Evolutionary conservation across 306 rosid species (phyloP).

Genomic region (Hippophae gyantsensis): DNA sequence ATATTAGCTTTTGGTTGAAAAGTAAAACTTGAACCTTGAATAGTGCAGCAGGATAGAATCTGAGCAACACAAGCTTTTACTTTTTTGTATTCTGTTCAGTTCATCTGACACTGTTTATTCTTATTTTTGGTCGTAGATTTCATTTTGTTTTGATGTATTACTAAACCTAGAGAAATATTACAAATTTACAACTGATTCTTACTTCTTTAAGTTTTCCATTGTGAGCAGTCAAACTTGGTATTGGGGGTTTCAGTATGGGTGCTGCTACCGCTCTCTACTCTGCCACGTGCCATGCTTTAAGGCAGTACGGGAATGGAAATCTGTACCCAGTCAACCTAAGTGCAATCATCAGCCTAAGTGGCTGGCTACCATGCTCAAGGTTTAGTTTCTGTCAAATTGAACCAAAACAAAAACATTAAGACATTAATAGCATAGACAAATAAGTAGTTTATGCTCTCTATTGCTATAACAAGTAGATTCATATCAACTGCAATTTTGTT

Average conservation of each 20-base stretch:
- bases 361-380: conserved; percentile 99
- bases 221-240: conserved; percentile 72
- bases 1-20: no score
- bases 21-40: no score
- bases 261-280: conserved; percentile 95
- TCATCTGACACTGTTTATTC: no score
- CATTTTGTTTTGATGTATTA: no score
- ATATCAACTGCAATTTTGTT: conserved; percentile 18
- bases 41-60: no score
- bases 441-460: conserved; percentile 11
- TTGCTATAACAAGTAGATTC: conserved; percentile 10
- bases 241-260: conserved; percentile 97
- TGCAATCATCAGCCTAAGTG: conserved; percentile 77
- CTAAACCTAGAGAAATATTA: no score
- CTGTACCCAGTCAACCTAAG: conserved; percentile 62
- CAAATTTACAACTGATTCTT: conserved; percentile 1
- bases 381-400: conserved; percentile 30
- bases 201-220: conserved; percentile 7
- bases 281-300: conserved; percentile 57
- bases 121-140: no score
- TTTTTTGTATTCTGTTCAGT: no score
- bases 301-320: conserved; percentile 77
- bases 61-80: no score
- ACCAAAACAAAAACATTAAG: conserved; percentile 11
- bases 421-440: conserved; percentile 9